phyloP scores from a whole-genome alignment of 306 rosid species.

The Dicorynia guianensis region DNA sequence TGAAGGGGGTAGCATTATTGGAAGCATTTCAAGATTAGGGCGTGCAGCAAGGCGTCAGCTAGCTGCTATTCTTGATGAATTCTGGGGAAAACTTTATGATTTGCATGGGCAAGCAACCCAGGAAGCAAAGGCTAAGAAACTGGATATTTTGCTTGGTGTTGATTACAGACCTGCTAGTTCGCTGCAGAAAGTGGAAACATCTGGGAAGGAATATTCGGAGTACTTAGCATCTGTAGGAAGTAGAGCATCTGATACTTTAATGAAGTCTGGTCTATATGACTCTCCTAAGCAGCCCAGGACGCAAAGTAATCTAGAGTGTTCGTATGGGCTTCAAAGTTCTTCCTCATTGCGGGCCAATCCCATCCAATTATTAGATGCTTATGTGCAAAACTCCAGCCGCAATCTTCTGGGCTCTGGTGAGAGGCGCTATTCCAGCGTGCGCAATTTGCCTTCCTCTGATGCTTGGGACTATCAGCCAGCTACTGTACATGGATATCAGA shows the following conservation, averaged over 20 bases:
- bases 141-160: slow-evolving; percentile 63
- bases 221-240: slow-evolving; percentile 50
- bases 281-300: slow-evolving; percentile 60
- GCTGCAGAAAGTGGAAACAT: slow-evolving; percentile 59
- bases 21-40: slow-evolving; percentile 94
- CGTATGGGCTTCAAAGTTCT: slow-evolving; percentile 60
- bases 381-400: slow-evolving; percentile 56
- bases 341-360: slow-evolving; percentile 62
- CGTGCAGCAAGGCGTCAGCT: slow-evolving; percentile 96
- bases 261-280: slow-evolving; percentile 60
- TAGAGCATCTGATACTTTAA: slow-evolving; percentile 56
- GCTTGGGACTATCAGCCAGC: slow-evolving; percentile 84
- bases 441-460: slow-evolving; percentile 65
- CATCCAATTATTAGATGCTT: slow-evolving; percentile 58
- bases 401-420: slow-evolving; percentile 58
- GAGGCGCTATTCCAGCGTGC: slow-evolving; percentile 75
- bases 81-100: slow-evolving; percentile 93
- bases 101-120: slow-evolving; percentile 70
- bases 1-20: slow-evolving; percentile 82
- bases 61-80: slow-evolving; percentile 78
- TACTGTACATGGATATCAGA: slow-evolving; percentile 81
- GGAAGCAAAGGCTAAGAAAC: slow-evolving; percentile 73
- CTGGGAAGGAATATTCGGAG: slow-evolving; percentile 62
- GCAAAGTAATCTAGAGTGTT: slow-evolving; percentile 65
- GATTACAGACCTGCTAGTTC: slow-evolving; percentile 59